A percentile compares a stretch with the other conserved stretches of the same genome.
Evolutionary conservation across 345 rosid species (phyloP).

Genomic region (Populus ilicifolia): DNA sequence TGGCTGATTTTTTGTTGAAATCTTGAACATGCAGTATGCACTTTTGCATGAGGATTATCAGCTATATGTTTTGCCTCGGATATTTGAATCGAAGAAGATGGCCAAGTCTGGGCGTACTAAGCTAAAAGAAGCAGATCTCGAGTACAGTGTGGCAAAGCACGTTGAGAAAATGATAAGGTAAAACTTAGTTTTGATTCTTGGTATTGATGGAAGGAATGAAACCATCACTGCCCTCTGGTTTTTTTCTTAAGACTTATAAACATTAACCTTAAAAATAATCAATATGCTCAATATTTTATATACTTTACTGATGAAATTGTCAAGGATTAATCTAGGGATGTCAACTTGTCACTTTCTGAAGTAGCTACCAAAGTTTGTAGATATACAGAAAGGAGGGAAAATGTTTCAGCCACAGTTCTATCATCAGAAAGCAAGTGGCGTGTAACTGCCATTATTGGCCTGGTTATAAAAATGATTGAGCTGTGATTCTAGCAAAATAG

Average conservation of each 20-base stretch:
- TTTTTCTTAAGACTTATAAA: not conserved
- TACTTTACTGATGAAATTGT: not conserved
- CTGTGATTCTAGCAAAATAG: not conserved
- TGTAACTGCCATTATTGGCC: not conserved
- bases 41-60: conserved; percentile 94
- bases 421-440: not conserved
- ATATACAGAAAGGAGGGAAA: not conserved
- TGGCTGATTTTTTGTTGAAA: conserved; percentile 29
- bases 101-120: conserved; percentile 95
- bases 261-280: not conserved
- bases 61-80: conserved; percentile 89
- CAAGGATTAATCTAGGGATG: not conserved
- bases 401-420: not conserved
- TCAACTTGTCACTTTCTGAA: not conserved
- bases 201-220: not conserved
- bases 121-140: conserved; percentile 92
- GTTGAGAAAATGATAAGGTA: conserved; percentile 98
- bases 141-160: conserved; percentile 97
- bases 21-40: conserved; percentile 59
- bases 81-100: conserved; percentile 94
- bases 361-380: not conserved
- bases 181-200: not conserved
- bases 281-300: not conserved
- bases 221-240: not conserved
- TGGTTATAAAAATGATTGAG: not conserved